These are phyloP conservation scores for Senecio squalidus DNA, from an alignment of 140 eudicot genomes.

Conservation along the genomic window DNA sequence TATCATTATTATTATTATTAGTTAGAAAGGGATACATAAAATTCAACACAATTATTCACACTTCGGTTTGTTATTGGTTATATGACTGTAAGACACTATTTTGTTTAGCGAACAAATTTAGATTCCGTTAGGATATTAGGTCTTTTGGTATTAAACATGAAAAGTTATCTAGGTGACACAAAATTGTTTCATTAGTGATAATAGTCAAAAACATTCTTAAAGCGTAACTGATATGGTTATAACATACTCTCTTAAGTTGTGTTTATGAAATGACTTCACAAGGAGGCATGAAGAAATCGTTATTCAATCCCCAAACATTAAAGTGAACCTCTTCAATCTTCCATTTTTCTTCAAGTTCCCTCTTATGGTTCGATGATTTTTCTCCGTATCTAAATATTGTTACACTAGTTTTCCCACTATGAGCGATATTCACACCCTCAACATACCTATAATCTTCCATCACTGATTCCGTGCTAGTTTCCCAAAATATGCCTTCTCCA, in stretches of 20 bases:
- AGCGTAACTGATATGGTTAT: too few relatives aligned
- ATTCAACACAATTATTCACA: too few relatives aligned
- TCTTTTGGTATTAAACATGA: too few relatives aligned
- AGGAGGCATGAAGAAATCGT: constrained; percentile 74
- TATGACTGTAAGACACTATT: too few relatives aligned
- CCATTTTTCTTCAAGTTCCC: constrained; percentile 77
- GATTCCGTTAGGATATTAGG: too few relatives aligned
- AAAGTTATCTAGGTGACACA: too few relatives aligned
- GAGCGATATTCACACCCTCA: constrained; percentile 87
- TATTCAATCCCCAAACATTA: constrained; percentile 60
- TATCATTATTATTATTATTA: too few relatives aligned
- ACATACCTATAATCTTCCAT: constrained; percentile 78
- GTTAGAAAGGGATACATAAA: too few relatives aligned
- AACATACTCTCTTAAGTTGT: background rate
- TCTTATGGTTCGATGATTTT: constrained; percentile 71
- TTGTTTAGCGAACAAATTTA: too few relatives aligned
- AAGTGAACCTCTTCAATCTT: constrained; percentile 84
- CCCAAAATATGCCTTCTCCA: constrained; percentile 79
- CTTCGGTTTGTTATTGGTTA: too few relatives aligned
- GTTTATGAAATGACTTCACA: constrained; percentile 38
- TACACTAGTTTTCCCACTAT: constrained; percentile 61
- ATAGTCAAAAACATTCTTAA: too few relatives aligned
- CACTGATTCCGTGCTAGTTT: constrained; percentile 76
- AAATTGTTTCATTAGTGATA: too few relatives aligned
- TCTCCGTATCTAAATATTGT: constrained; percentile 86